These are phyloP conservation scores for Dunaliella primolecta DNA, from an alignment of 139 green algal species.

Conservation along the genomic window DNA sequence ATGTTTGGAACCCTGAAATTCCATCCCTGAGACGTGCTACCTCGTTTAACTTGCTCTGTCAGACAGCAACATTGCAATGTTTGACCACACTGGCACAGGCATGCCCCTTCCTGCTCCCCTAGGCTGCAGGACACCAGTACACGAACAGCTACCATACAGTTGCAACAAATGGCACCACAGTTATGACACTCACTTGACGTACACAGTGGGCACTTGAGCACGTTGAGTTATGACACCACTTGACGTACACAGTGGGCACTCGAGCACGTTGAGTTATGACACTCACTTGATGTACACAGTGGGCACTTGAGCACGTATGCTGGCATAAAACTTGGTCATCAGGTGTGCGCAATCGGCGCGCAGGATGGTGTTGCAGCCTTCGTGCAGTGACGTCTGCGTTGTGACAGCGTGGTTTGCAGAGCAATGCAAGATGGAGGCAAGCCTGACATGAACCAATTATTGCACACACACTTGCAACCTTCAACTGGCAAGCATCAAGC, in stretches of 20 bases:
- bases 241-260: background rate
- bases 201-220: background rate
- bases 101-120: background rate
- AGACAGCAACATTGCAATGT: too few species aligned
- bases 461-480: too few species aligned
- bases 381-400: constrained; percentile 68
- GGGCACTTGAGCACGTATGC: background rate
- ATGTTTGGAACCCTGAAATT: too few species aligned
- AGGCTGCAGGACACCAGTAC: background rate
- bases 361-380: constrained; percentile 89
- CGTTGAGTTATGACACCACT: background rate
- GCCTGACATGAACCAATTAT: too few species aligned
- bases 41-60: too few species aligned
- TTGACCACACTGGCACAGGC: too few species aligned
- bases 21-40: too few species aligned
- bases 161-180: background rate
- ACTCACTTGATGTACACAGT: background rate
- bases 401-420: constrained; percentile 1
- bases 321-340: constrained; percentile 17
- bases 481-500: background rate
- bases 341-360: constrained; percentile 68
- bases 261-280: background rate
- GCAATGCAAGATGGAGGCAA: too few species aligned
- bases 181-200: background rate
- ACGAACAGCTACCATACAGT: too few species aligned